Conservation (phyloP, 192 early-diverging fungal genomes). For the Coemansia sp. region DNA sequence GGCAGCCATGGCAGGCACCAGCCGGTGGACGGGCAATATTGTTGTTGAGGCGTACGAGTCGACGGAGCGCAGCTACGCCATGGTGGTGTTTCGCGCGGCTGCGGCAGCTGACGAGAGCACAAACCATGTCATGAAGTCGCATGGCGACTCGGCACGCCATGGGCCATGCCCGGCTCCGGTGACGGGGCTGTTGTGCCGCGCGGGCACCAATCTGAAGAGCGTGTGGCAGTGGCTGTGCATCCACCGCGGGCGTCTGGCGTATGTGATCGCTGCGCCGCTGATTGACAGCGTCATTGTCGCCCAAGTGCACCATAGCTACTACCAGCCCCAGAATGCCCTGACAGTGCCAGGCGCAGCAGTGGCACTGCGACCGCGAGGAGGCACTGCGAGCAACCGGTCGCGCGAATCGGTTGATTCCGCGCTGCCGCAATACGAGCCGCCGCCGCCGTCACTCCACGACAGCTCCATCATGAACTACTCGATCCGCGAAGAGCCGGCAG, state of each 20-base stretch:
- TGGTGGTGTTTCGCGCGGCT: conserved; percentile 27
- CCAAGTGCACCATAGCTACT: not conserved
- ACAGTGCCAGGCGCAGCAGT: not conserved
- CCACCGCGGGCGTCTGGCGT: conserved; percentile 25
- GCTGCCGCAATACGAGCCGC: conserved; percentile 33
- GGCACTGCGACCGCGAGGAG: not conserved
- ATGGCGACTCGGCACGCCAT: conserved; percentile 11
- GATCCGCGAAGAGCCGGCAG: conserved; percentile 5
- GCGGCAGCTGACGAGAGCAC: conserved; percentile 21
- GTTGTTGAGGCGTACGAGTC: conserved; percentile 39
- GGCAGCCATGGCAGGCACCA: too few species aligned
- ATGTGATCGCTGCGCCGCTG: conserved; percentile 25
- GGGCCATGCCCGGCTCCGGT: conserved; percentile 26
- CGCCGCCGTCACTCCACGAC: conserved; percentile 14
- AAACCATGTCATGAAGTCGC: conserved; percentile 13
- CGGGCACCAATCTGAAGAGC: conserved; percentile 28
- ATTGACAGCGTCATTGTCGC: conserved; percentile 8
- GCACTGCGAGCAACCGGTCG: not conserved
- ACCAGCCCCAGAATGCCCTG: not conserved
- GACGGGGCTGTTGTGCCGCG: conserved; percentile 25
- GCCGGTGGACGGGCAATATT: conserved; percentile 10
- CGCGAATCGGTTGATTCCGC: conserved; percentile 26
- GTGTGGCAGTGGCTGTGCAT: conserved; percentile 46
- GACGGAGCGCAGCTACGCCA: conserved; percentile 15
- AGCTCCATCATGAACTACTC: not conserved